Conservation (phyloP, 2,329 filamentous ascomycete species). For the Fusarium sp. region DNA sequence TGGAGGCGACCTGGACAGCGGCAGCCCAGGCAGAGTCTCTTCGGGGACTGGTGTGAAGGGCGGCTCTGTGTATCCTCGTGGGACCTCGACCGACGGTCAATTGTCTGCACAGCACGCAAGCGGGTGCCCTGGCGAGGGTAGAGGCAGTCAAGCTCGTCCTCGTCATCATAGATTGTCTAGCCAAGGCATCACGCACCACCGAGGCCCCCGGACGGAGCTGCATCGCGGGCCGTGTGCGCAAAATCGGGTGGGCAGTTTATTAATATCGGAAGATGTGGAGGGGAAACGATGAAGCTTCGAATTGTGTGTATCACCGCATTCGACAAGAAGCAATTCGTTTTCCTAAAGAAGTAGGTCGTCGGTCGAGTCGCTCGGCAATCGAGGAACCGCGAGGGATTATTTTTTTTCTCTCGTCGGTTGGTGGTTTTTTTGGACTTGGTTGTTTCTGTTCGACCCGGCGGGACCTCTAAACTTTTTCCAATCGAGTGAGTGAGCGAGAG, state of each 20-base stretch:
- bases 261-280: slow-evolving; percentile 11
- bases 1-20: slow-evolving; percentile 76
- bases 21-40: slow-evolving; percentile 79
- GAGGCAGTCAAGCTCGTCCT: slow-evolving; percentile 23
- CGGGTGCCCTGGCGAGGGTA: slow-evolving; percentile 29
- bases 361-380: slow-evolving; percentile 4
- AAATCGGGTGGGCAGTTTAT: slow-evolving; percentile 1
- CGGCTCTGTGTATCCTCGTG: slow-evolving; percentile 48
- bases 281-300: not conserved
- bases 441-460: slow-evolving; percentile 26
- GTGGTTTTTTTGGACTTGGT: slow-evolving; percentile 34
- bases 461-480: slow-evolving; percentile 47
- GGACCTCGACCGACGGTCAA: slow-evolving; percentile 48
- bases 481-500: slow-evolving; percentile 9
- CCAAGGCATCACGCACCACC: slow-evolving; percentile 58
- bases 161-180: slow-evolving; percentile 41
- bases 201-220: slow-evolving; percentile 67
- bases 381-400: slow-evolving; percentile 33
- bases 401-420: slow-evolving; percentile 30
- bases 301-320: slow-evolving; percentile 27
- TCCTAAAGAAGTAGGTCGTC: not conserved
- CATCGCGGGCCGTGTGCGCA: slow-evolving; percentile 53
- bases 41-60: slow-evolving; percentile 58
- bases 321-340: slow-evolving; percentile 1
- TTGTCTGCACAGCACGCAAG: slow-evolving; percentile 49